Evolutionary conservation across 2,329 filamentous ascomycete genomes (phyloP).

Genomic region (Trichoderma pleuroti): DNA sequence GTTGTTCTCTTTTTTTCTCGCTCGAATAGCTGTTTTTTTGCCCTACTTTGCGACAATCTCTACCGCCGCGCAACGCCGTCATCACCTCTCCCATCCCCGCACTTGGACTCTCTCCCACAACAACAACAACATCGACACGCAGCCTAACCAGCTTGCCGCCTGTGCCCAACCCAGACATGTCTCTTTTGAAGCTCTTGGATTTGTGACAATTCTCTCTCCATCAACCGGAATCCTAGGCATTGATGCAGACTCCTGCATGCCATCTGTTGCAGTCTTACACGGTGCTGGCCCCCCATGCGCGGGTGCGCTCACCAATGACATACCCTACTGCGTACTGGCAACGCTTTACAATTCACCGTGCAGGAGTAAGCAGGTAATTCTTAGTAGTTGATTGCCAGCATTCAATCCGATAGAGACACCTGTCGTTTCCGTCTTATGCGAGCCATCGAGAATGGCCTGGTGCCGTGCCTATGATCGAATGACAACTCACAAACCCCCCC

Average conservation of each 20-base stretch:
- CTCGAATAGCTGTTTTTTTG: neutral
- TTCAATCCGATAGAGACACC: neutral
- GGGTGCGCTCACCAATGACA: neutral
- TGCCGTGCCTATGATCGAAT: neutral
- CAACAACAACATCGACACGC: neutral
- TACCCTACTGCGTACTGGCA: neutral
- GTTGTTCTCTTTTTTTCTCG: neutral
- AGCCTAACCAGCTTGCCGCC: constrained; percentile 2
- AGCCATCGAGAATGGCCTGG: neutral
- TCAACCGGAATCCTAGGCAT: neutral
- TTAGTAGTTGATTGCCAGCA: neutral
- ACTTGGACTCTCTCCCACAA: constrained; percentile 8
- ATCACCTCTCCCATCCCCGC: constrained; percentile 3
- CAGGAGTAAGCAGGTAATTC: constrained; percentile 1
- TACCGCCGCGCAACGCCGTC: neutral
- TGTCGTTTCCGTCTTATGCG: constrained; percentile 1
- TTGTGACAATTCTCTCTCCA: neutral
- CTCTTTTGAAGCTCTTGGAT: neutral
- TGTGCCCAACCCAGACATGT: constrained; percentile 7
- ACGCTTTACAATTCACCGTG: constrained; percentile 1
- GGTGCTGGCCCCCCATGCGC: neutral
- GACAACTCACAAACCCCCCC: neutral
- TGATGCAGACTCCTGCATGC: constrained; percentile 5
- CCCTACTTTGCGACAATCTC: neutral
- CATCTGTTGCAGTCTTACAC: neutral